Evolutionary conservation across 2,329 filamentous ascomycete genomes (phyloP).

Genomic region (Stemphylium beticola): DNA sequence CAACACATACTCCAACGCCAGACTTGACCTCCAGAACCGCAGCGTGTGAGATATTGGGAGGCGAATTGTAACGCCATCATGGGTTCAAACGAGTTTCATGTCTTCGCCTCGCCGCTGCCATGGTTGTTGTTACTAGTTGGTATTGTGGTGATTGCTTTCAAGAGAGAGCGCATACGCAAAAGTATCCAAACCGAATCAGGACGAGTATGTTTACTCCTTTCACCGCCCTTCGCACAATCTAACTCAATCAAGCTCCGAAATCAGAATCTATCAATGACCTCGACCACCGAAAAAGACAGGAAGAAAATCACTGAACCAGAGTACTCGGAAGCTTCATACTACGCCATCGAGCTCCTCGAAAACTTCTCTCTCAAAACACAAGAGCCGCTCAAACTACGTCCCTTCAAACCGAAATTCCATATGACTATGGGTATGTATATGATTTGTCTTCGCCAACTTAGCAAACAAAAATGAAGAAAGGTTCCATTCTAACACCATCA

Average conservation of each 20-base stretch:
- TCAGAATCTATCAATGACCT: neutral
- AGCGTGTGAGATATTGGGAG: neutral
- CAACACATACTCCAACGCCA: neutral
- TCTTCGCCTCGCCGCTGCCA: neutral
- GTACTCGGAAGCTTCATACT: slow-evolving; percentile 43
- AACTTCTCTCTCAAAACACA: slow-evolving; percentile 60
- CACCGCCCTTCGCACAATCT: neutral
- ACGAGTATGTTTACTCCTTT: neutral
- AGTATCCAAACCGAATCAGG: neutral
- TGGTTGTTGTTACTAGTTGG: neutral
- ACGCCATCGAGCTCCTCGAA: slow-evolving; percentile 53
- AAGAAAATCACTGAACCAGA: neutral
- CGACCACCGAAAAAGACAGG: neutral
- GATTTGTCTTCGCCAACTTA: too few relatives aligned
- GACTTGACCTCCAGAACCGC: neutral
- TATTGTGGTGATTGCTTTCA: neutral
- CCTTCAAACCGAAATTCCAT: slow-evolving; percentile 67
- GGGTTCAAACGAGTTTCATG: neutral
- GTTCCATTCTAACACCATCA: neutral
- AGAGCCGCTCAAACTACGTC: slow-evolving; percentile 60
- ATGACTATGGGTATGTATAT: slow-evolving; percentile 65
- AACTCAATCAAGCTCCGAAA: neutral
- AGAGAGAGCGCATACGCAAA: neutral
- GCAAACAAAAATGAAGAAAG: too few relatives aligned
- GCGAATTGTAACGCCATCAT: neutral